These are phyloP conservation scores for Russula vinacea DNA, from an alignment of 768 basidiomycete genomes.

Conservation along the genomic window DNA sequence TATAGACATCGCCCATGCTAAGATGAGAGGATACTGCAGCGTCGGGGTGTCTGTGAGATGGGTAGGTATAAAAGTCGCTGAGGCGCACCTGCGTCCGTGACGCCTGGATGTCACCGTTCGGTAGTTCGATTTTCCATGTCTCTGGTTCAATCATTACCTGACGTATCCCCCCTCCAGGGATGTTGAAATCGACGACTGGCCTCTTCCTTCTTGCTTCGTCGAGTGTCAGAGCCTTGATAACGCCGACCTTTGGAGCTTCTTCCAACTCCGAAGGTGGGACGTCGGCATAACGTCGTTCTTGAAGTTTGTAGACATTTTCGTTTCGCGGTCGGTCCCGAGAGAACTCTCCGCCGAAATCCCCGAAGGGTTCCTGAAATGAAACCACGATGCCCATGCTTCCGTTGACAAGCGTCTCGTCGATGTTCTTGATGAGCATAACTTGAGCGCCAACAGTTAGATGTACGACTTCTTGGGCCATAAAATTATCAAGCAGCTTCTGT, in stretches of 20 bases:
- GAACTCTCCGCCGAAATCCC: slow-evolving; percentile 17
- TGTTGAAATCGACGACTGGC: slow-evolving; percentile 77
- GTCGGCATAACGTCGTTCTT: slow-evolving; percentile 3
- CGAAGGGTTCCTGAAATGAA: slow-evolving; percentile 60
- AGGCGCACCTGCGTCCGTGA: slow-evolving; percentile 68
- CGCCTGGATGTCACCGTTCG: slow-evolving; percentile 81
- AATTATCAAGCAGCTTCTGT: slow-evolving; percentile 79
- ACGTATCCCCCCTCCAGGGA: slow-evolving; percentile 55
- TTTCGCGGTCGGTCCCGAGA: slow-evolving; percentile 1
- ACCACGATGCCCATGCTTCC: slow-evolving; percentile 87
- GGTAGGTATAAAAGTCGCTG: neutral
- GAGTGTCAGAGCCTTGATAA: slow-evolving; percentile 10
- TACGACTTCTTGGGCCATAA: slow-evolving; percentile 81
- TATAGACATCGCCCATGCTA: slow-evolving; percentile 97
- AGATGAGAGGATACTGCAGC: slow-evolving; percentile 73
- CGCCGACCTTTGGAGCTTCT: neutral
- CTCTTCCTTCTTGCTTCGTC: slow-evolving; percentile 35
- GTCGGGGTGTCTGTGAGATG: neutral
- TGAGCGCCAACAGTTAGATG: slow-evolving; percentile 76
- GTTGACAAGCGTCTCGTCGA: slow-evolving; percentile 88
- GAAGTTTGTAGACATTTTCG: neutral
- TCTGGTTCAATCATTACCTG: slow-evolving; percentile 65
- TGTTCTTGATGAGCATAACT: slow-evolving; percentile 95
- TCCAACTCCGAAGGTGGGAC: neutral
- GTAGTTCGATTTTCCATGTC: slow-evolving; percentile 81